Evolutionary conservation across 2,329 filamentous ascomycete species (phyloP), one percentile per base, ranked within the genome.

Genomic region (Exophiala sp.): DNA sequence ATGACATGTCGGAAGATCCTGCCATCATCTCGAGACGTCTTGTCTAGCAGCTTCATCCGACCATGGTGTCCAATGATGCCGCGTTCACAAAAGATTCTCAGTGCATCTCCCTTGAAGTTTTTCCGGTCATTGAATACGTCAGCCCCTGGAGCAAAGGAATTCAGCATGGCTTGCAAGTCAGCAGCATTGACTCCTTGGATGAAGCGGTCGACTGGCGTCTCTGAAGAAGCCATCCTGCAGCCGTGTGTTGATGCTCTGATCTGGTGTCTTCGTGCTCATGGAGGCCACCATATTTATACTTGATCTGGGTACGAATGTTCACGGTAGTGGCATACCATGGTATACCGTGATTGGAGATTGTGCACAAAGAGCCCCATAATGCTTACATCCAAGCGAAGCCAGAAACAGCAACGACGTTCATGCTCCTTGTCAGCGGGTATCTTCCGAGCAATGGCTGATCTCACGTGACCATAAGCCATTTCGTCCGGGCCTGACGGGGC

Each of bases 91-190:
- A 58, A 35, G 5, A 14, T 18, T 29, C 20, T 51, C 21, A 58
- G 55, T 5, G 43, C 48, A 33, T 55, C 55, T 4, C 48, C 55
- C 12, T n/a, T 55, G 41, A 52, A 58, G 34, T 34, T 55, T 34
- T 58, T 55, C 5, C 55, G 52, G 46, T 58, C 52, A 29, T 58
- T 52, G 29, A 52, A 29, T 36, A 58, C 38, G 34, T 58, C 52
- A 21, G 55, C 55, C 32, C 52, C 48, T n/a, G 52, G 16, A 11
- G 44, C n/a, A 34, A 55, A 55, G 8, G 52, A 40, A 40, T 41
- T 42, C 35, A 58, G 35, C 47, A 52, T 52, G n/a, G 50, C 44
- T 12, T 55, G 29, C 16, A 55, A 34, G n/a, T 58, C 33, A 29
- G 44, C 52, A 16, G 42, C 38, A 32, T 58, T 58, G 48, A 53